Percentiles rank a stretch among this genome's conserved stretches.
Evolutionary conservation across 139 green algal genomes (phyloP).

Genomic region (Pycnococcus provasolii): DNA sequence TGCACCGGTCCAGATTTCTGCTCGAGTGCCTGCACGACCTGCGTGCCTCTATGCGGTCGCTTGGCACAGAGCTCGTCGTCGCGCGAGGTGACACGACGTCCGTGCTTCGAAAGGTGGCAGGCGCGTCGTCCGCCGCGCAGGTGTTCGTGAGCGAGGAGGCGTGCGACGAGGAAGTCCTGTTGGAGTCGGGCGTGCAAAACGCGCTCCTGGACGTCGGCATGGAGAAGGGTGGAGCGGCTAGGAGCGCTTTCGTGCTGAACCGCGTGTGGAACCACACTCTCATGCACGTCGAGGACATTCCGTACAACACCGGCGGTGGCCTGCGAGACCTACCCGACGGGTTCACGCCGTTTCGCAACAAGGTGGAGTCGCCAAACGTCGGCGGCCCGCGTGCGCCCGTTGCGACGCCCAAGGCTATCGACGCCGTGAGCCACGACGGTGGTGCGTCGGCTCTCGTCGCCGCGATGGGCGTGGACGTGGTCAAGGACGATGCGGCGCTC

Average conservation of each 20-base stretch:
- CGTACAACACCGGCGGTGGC: constrained; percentile 39
- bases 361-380: constrained; percentile 27
- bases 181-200: constrained; percentile 25
- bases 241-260: background rate
- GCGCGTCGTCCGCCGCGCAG: constrained; percentile 3
- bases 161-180: constrained; percentile 27
- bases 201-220: constrained; percentile 10
- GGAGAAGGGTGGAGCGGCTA: background rate
- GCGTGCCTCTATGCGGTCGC: constrained; percentile 2
- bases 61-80: constrained; percentile 4
- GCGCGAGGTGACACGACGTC: background rate
- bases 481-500: constrained; percentile 17
- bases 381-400: too few species aligned
- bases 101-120: background rate
- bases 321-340: constrained; percentile 45
- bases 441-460: constrained; percentile 50
- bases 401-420: too few species aligned
- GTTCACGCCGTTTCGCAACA: constrained; percentile 76
- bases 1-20: constrained; percentile 61
- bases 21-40: constrained; percentile 72
- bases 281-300: constrained; percentile 86
- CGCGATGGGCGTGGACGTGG: constrained; percentile 14
- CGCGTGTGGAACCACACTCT: constrained; percentile 57
- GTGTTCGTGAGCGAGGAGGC: constrained; percentile 29
- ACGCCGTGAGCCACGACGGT: background rate